Evolutionary conservation across 2,329 filamentous ascomycete genomes (phyloP).

Genomic region (Trichoderma aggressivum): DNA sequence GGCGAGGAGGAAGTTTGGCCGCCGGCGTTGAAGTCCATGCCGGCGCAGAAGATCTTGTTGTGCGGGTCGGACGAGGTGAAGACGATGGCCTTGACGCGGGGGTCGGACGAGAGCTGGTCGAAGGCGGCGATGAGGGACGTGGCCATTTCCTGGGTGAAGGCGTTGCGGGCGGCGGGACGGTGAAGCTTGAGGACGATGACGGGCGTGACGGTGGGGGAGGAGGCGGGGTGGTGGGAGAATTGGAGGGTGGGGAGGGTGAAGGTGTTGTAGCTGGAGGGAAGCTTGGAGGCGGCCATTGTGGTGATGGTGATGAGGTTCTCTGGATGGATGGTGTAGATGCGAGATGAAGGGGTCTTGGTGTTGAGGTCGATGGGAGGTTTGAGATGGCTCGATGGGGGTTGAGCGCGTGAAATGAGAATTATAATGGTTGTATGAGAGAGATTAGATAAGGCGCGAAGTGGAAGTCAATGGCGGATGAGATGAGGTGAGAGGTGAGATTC

Average conservation of each 20-base stretch:
- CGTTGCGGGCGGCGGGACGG: conserved; percentile 64
- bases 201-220: conserved; percentile 54
- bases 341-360: neutral
- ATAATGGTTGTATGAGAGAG: neutral
- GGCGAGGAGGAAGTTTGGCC: neutral
- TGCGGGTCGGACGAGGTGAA: conserved; percentile 49
- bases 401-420: neutral
- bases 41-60: conserved; percentile 55
- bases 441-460: neutral
- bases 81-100: conserved; percentile 53
- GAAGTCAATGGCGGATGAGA: neutral
- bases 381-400: neutral
- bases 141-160: conserved; percentile 64
- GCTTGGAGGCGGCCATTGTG: conserved; percentile 26
- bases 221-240: conserved; percentile 47
- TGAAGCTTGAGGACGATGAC: conserved; percentile 62
- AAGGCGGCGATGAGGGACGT: conserved; percentile 56
- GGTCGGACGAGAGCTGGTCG: conserved; percentile 48
- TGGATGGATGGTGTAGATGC: neutral
- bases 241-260: conserved; percentile 43
- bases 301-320: neutral
- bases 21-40: conserved; percentile 51
- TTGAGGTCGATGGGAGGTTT: neutral
- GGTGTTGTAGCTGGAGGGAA: conserved; percentile 39
- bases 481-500: neutral